Base-by-base conservation (phyloP, 768 basidiomycete species). In the Pleurotus citrinopileatus region DNA sequence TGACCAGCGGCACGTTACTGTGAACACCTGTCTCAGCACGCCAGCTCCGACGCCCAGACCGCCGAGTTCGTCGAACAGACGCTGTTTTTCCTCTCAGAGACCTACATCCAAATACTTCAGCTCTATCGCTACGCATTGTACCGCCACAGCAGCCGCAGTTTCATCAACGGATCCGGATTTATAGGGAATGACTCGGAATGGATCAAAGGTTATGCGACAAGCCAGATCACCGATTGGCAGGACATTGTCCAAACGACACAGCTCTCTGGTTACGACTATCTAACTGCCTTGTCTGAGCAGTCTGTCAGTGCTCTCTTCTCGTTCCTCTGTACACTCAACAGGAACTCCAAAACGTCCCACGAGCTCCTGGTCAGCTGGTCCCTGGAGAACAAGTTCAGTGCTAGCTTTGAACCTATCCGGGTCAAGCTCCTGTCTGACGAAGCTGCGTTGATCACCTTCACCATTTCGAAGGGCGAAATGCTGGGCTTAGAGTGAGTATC, bases 371-470 rank as follows among this genome's bases (percentile, higher is more conserved):
- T 44, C 19, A 27, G 25, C 10, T 27, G 20, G 43, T 25, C 20
- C 20, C 7, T 22, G 25, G 43, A 38, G 20, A 42, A 27, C 12
- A 44, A 23, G 2, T 57, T 54, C 44, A 7, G 13, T 4, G 55
- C 34, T 4, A 3, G 43, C 3, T 56, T 56, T 40, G 28, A 12
- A 4, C n/a, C 28, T 13, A 23, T 56, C 26, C 28, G 34, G 15
- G 50, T 56, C 50, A 52, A 52, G 26, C 42, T 56, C 2, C 51
- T 56, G 2, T 56, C 55, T 13, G 26, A 38, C 22, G 22, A 27
- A n/a, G n/a, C 23, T 19, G 55, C 51, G 23, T 32, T 56, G 17
- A 50, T 56, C 28, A 52, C 34, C 19, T 43, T 56, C 32, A 52
- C 19, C 12, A 25, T 56, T 34, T 27, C 47, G 3, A 27, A 36